Evolutionary conservation across 2,329 filamentous ascomycete genomes (phyloP).

Genomic region (Pseudogymnoascus sp.): DNA sequence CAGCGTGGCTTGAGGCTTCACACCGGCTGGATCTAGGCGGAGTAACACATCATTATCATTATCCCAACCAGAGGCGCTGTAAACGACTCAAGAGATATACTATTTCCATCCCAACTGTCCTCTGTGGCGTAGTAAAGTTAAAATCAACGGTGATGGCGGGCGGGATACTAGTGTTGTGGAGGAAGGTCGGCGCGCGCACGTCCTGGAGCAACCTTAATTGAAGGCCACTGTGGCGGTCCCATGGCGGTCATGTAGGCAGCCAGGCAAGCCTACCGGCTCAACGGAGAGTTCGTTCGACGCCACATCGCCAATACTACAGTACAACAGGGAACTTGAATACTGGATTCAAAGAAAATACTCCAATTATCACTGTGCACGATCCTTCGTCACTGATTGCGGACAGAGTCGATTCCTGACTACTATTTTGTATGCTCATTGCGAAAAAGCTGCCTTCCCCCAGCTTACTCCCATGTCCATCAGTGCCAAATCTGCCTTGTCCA

Average conservation of each 20-base stretch:
- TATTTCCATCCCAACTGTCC: not conserved
- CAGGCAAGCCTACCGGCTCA: not conserved
- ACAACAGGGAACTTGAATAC: not conserved
- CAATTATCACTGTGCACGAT: not conserved
- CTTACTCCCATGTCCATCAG: not conserved
- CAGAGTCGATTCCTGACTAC: not conserved
- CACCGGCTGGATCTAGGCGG: not conserved
- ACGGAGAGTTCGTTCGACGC: not conserved
- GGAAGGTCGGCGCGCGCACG: not conserved
- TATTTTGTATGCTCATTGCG: not conserved
- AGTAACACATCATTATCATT: not conserved
- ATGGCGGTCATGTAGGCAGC: not conserved
- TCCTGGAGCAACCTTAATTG: not conserved
- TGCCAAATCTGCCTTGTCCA: not conserved
- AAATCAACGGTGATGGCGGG: not conserved
- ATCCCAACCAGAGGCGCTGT: not conserved
- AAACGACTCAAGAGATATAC: not conserved
- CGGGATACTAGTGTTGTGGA: not conserved
- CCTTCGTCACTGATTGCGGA: not conserved
- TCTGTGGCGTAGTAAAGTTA: conserved; percentile 1
- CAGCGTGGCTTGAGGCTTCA: not conserved
- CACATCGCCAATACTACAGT: not conserved
- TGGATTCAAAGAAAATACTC: not conserved
- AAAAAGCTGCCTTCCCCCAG: not conserved
- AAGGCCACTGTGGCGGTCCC: not conserved